phyloP scores from a whole-genome alignment of 139 green algal genomes.

The Asterochloris erici region DNA sequence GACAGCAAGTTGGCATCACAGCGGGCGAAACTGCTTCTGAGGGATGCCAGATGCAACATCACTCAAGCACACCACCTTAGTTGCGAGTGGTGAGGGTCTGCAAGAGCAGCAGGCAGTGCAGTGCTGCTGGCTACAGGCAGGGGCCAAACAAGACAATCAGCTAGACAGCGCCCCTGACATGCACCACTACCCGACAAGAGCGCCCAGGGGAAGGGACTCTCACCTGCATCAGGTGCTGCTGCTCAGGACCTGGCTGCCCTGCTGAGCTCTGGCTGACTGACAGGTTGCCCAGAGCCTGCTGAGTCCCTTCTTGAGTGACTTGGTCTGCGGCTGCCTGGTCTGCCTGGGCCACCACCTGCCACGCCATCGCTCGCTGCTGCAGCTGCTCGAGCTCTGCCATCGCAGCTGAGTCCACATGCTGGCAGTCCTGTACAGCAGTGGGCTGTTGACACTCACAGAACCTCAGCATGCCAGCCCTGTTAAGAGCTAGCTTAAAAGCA shows the following conservation, averaged over 20 bases:
- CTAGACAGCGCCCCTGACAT: no score
- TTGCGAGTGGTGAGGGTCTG: no score
- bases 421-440: constrained; percentile 24
- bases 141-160: no score
- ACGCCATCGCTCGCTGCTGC: constrained; percentile 23
- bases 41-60: no score
- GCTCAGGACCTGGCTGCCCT: not conserved
- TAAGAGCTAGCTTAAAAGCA: no score
- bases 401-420: constrained; percentile 14
- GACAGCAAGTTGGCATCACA: no score
- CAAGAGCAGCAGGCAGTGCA: no score
- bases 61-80: no score
- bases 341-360: constrained; percentile 28
- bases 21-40: no score
- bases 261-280: constrained; percentile 20
- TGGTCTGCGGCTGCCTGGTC: constrained; percentile 24
- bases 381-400: constrained; percentile 21
- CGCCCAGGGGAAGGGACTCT: no score
- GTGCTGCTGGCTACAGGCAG: no score
- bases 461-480: not conserved
- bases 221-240: not conserved
- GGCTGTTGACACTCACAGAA: not conserved
- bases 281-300: constrained; percentile 36
- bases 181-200: no score
- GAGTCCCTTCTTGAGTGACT: constrained; percentile 11